Evolutionary conservation across 148 eudicot species (phyloP), one percentile per base, ranked within the genome.

Genomic region (Rhododendron henanense): DNA sequence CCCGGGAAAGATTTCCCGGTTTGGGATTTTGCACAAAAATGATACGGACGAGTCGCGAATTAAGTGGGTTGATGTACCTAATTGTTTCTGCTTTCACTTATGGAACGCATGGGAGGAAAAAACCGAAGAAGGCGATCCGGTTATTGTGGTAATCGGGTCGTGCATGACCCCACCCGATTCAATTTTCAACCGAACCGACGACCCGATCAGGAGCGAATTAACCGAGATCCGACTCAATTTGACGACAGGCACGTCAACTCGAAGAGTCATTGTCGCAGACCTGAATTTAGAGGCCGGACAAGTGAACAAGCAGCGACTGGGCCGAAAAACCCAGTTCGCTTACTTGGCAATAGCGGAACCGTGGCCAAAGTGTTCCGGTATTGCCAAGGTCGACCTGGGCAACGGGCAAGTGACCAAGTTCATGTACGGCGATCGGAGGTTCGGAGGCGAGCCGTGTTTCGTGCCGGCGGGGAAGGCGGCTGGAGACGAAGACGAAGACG

Each of bases 31-130:
- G 4, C 51, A 86, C 0, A 91, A 93, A 82, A 82, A 86, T 19
- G 90, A 57, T 2, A 48, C 2, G 0, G 78, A 85, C 35, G 89
- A 84, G 37, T 87, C 89, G 0, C 59, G 37, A 5, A 88, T 92
- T 3, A 65, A 78, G 50, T 93, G 96, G 96, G 82, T 93, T 10
- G 90, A 89, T 0, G 93, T 90, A 1, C 92, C 92, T 0, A 63
- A 88, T 35, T 89, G 93, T 59, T 93, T 93, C 48, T 91, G 94
- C 84, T 91, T 93, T 45, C 96, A 93, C 77, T 85, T 93, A 14
- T 86, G 85, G 91, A 93, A 93, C 67, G 92, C 96, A 44, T 93
- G 94, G 94, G 96, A 93, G 55, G 94, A 92, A 75, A 74, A 8
- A 37, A 74, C 57, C 69, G 18, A 65, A 41, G 33, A 87, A 8